Base-by-base conservation (phyloP, 148 eudicot species). In the Nyssa sinensis region DNA sequence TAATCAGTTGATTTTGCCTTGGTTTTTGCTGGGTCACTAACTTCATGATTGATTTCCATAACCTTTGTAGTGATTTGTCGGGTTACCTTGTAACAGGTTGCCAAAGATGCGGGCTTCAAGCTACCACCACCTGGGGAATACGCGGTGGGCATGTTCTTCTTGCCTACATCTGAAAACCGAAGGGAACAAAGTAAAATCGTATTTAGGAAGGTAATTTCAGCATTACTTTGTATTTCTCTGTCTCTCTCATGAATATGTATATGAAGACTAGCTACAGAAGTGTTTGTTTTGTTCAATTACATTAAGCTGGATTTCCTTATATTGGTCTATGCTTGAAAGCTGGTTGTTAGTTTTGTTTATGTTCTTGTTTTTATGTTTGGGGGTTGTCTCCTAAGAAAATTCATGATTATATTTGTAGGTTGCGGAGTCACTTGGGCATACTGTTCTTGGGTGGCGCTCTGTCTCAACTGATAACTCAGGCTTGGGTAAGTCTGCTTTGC, bases 141-240 rank as follows among this genome's bases (percentile, higher is more conserved):
- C 71, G 99, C 99, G 7, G 95, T 96, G 57, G 99, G 99, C 75
- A 96, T 96, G 98, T 96, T 96, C 76, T 96, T 91, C 90, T 82
- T 96, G 94, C 98, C 99, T 32, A 93, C 89, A n/a, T 89, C 91
- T 2, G 87, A 76, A 58, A 81, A 75, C 69, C 69, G 99, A 77
- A 89, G 98, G 88, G 95, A 88, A 47, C 93, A 93, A 75, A 93
- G 99, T 93, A 96, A 91, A 73, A 84, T 80, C 78, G 97, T 93
- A 61, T 93, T 96, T 75, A 88, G 93, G 34, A 96, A 93, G 99
- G 99, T 96, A 76, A 37, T 62, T 30, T 59, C 58, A 66, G 64
- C 33, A 27, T 64, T 53, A 17, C 32, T 30, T 35, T 34, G 13
- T 27, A 13, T 29, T 58, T 0, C 49, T 25, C 51, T 64, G 33